Conservation (phyloP, 331 rosid genomes). For the Acacia concinna region DNA sequence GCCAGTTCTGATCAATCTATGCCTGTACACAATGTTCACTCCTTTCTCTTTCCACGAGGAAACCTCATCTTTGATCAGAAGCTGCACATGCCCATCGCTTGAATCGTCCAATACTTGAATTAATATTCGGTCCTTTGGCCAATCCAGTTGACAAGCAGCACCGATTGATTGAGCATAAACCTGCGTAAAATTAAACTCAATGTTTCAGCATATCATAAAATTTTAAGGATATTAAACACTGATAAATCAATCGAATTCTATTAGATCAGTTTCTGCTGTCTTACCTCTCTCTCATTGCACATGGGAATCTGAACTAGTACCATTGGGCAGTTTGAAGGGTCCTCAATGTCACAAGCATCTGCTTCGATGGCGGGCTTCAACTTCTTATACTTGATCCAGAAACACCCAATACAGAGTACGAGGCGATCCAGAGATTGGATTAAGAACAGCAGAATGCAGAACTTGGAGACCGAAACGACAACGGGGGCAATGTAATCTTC, state of each 20-base stretch:
- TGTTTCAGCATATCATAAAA: slow-evolving; percentile 9
- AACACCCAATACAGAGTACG: slow-evolving; percentile 82
- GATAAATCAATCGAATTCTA: background rate
- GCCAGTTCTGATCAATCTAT: slow-evolving; percentile 90
- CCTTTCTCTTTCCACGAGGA: slow-evolving; percentile 78
- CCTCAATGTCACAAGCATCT: slow-evolving; percentile 65
- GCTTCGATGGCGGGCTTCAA: slow-evolving; percentile 62
- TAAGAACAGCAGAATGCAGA: slow-evolving; percentile 81
- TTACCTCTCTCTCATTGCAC: slow-evolving; percentile 99
- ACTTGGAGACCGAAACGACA: slow-evolving; percentile 61
- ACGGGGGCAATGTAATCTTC: slow-evolving; percentile 77
- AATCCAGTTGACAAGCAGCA: slow-evolving; percentile 88
- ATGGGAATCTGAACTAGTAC: slow-evolving; percentile 97
- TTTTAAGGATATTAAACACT: background rate
- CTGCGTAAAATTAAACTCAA: slow-evolving; percentile 32
- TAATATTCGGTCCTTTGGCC: slow-evolving; percentile 85
- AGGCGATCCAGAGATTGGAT: slow-evolving; percentile 93
- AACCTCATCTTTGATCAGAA: slow-evolving; percentile 77
- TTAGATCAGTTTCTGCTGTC: background rate
- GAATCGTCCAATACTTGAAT: slow-evolving; percentile 96
- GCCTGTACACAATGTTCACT: slow-evolving; percentile 78
- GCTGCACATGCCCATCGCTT: slow-evolving; percentile 65
- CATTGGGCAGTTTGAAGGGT: slow-evolving; percentile 72
- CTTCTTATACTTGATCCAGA: slow-evolving; percentile 90
- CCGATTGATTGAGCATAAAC: slow-evolving; percentile 89